Conservation (phyloP, 164 flowering plant species). For the Vitis rotundifolia region DNA sequence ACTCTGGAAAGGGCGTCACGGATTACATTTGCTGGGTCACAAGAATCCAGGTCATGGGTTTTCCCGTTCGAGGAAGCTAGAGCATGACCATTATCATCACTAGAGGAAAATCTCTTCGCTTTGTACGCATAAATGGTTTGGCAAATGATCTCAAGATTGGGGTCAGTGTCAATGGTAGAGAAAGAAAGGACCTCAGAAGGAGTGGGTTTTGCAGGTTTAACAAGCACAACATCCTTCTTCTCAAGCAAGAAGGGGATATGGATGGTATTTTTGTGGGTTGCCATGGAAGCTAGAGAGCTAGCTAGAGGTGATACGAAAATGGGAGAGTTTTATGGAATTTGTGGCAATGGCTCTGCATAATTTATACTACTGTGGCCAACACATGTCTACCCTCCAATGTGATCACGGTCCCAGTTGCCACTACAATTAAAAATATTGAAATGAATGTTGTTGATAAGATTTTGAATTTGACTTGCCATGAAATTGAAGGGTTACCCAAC, state of each 20-base stretch:
- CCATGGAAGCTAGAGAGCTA: conserved; percentile 2
- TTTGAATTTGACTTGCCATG: not conserved
- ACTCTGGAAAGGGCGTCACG: conserved; percentile 33
- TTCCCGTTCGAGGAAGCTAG: not conserved
- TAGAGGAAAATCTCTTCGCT: conserved; percentile 1
- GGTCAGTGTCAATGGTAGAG: conserved; percentile 27
- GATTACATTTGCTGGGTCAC: conserved; percentile 28
- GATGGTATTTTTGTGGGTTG: not conserved
- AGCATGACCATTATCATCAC: not conserved
- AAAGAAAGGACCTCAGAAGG: conserved; percentile 25
- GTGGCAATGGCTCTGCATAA: too few relatives aligned
- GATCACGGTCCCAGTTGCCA: too few relatives aligned
- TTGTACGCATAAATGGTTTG: conserved; percentile 25
- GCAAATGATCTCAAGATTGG: conserved; percentile 17
- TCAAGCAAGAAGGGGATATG: conserved; percentile 9
- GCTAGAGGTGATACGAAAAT: too few relatives aligned
- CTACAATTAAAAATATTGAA: too few relatives aligned
- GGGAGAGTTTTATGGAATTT: too few relatives aligned
- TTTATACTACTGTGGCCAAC: too few relatives aligned
- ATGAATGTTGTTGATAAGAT: too few relatives aligned
- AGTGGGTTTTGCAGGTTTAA: conserved; percentile 33
- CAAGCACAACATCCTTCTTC: conserved; percentile 19
- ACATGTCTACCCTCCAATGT: too few relatives aligned
- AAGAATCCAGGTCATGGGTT: not conserved
- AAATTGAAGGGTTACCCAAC: too few relatives aligned